Base-by-base conservation (phyloP, 2,329 filamentous ascomycete genomes). In the Arthrobotrys iridis region DNA sequence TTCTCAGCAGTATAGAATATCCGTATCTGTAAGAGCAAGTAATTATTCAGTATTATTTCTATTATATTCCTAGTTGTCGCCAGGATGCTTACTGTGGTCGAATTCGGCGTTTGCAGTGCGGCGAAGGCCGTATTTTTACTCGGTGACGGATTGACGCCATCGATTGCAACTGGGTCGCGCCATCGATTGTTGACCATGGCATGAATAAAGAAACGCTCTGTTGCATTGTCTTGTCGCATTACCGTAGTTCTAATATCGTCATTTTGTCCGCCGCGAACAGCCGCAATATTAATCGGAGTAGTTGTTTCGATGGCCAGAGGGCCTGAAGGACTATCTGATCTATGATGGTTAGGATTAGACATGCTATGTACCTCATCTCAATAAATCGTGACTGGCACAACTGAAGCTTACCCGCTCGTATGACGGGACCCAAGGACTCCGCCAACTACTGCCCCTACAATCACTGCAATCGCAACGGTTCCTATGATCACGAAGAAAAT, bases 1-100 rank as follows among this genome's bases (percentile, higher is more conserved):
- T 73, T 73, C n/a, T 50, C 41, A 11, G 60, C 68, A 15, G 60
- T 60, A 41, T 73, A 73, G 28, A 73, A 73, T 59, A 73, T 65
- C 45, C 37, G 59, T 10, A 73, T 60, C 68, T 73, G 30, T 22
- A 2, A 58, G 8, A 58, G 20, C 35, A n/a, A 52, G 8, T 15
- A 15, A 37, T 10, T 22, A 41, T 24, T 35, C n/a, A 24, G 24
- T 6, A 20, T 28, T 13, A 3, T 41, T 22, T 3, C 8, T 20
- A 11, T 13, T 28, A 20, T 33, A 24, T 4, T n/a, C 11, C 43
- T 22, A 22, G 24, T 7, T 20, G 11, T 33, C 24, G 3, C 48
- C 10, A 37, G n/a, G 8, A 40, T 40, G 22, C 68, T 43, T 52
- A 73, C 68, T 10, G 22, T 65, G 6, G 48, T 52, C 26, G 48